phyloP scores from a whole-genome alignment of 192 early-diverging fungal genomes.

The Spinellus fusiger region DNA sequence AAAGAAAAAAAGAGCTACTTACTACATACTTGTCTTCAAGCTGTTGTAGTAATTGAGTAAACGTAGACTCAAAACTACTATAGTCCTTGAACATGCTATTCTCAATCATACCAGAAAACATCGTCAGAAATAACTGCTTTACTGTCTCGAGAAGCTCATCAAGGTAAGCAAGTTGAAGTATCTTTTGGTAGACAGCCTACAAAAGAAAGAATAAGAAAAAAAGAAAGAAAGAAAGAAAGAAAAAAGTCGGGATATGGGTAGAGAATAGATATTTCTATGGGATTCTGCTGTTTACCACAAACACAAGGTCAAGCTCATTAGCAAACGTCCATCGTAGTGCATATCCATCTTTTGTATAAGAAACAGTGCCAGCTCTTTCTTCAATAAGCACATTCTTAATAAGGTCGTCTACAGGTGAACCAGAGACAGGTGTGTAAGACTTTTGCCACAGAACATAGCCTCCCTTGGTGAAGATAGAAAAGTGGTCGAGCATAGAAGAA shows the following conservation, averaged over 20 bases:
- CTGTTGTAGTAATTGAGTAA: conserved; percentile 57
- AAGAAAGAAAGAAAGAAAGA: not conserved
- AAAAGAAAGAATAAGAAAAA: not conserved
- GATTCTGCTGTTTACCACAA: conserved; percentile 48
- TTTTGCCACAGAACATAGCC: conserved; percentile 86
- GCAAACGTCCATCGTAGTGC: conserved; percentile 74
- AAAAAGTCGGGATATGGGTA: not conserved
- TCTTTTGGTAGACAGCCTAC: conserved; percentile 82
- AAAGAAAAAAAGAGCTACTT: conserved; percentile 34
- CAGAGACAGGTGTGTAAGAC: conserved; percentile 50
- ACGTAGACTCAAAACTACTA: conserved; percentile 59
- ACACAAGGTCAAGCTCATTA: conserved; percentile 77
- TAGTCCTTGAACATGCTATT: conserved; percentile 19
- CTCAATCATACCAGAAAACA: conserved; percentile 42
- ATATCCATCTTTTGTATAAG: conserved; percentile 64
- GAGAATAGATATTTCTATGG: not conserved
- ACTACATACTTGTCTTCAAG: conserved; percentile 60
- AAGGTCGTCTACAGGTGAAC: conserved; percentile 64
- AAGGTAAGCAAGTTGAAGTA: conserved; percentile 77
- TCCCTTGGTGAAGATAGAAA: conserved; percentile 78
- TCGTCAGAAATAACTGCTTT: conserved; percentile 59
- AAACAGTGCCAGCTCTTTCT: conserved; percentile 53
- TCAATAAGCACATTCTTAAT: conserved; percentile 77
- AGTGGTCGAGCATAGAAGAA: conserved; percentile 93
- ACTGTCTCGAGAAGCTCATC: conserved; percentile 72